Conservation (phyloP, 495 filamentous ascomycete species). For the Cercophora sp. region DNA sequence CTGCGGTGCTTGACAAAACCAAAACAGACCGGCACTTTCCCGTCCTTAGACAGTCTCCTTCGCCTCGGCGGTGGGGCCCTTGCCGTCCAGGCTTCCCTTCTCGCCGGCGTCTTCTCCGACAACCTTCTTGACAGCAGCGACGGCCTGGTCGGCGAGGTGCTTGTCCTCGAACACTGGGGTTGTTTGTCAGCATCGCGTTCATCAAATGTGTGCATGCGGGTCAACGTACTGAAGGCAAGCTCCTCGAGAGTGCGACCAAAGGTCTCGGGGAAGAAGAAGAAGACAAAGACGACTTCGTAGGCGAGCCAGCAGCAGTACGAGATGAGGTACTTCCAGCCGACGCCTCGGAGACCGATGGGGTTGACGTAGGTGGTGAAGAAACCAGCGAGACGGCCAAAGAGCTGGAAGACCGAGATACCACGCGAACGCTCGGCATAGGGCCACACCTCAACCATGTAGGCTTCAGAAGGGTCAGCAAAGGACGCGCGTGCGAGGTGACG, state of each 20-base stretch:
- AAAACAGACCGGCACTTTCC: no score
- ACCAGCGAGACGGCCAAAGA: conserved; percentile 47
- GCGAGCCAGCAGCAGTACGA: conserved; percentile 54
- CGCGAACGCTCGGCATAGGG: conserved; percentile 58
- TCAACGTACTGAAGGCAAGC: conserved; percentile 56
- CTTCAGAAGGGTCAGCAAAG: no score
- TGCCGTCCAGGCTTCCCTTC: background rate
- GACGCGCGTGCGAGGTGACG: no score
- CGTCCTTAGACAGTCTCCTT: conserved; percentile 14
- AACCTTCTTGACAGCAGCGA: conserved; percentile 39
- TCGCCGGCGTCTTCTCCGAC: conserved; percentile 19
- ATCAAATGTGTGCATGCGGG: no score
- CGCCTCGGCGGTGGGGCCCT: background rate
- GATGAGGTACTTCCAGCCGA: conserved; percentile 56
- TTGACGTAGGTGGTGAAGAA: conserved; percentile 60
- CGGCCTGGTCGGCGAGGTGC: conserved; percentile 34
- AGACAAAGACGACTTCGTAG: conserved; percentile 56
- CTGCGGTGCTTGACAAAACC: no score
- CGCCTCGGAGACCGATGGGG: conserved; percentile 57
- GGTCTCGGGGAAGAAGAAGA: conserved; percentile 64
- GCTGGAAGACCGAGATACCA: conserved; percentile 61
- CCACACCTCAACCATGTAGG: conserved; percentile 63
- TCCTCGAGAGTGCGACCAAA: conserved; percentile 60
- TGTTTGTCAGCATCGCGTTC: background rate
- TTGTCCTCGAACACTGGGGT: conserved; percentile 44